A percentile compares a stretch with the other conserved stretches of the same genome.
These are phyloP conservation scores for Vigna radiata DNA, from an alignment of 306 rosid genomes.

Conservation along the genomic window DNA sequence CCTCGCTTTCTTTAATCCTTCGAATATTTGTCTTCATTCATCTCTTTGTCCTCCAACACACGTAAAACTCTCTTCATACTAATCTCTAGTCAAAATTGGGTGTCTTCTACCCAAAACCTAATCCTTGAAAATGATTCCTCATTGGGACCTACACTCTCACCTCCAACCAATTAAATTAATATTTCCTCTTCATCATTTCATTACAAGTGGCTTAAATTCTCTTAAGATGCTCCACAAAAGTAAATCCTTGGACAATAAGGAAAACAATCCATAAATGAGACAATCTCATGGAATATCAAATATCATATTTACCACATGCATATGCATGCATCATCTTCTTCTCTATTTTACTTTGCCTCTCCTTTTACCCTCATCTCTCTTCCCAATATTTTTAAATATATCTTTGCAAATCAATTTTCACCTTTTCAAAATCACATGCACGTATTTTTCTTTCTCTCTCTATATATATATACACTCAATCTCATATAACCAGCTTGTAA, in stretches of 20 bases:
- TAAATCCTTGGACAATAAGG: slow-evolving; percentile 54
- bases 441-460: no score
- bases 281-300: slow-evolving; percentile 55
- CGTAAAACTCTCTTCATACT: slow-evolving; percentile 51
- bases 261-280: slow-evolving; percentile 47
- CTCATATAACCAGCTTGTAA: no score
- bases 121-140: slow-evolving; percentile 64
- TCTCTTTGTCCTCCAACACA: slow-evolving; percentile 45
- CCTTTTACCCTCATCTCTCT: slow-evolving; percentile 36
- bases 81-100: slow-evolving; percentile 54
- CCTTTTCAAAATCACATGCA: slow-evolving; percentile 10
- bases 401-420: background rate
- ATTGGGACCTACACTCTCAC: slow-evolving; percentile 57
- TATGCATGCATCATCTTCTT: slow-evolving; percentile 45
- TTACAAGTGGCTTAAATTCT: slow-evolving; percentile 62
- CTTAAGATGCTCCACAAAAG: slow-evolving; percentile 56
- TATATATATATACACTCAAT: no score
- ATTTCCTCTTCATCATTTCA: slow-evolving; percentile 32
- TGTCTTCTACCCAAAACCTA: slow-evolving; percentile 60
- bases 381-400: background rate
- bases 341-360: slow-evolving; percentile 7
- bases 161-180: slow-evolving; percentile 32
- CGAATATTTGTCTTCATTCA: slow-evolving; percentile 81
- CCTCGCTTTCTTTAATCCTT: slow-evolving; percentile 59
- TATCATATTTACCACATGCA: slow-evolving; percentile 51